Conservation (phyloP, 345 rosid genomes). For the Murraya paniculata region DNA sequence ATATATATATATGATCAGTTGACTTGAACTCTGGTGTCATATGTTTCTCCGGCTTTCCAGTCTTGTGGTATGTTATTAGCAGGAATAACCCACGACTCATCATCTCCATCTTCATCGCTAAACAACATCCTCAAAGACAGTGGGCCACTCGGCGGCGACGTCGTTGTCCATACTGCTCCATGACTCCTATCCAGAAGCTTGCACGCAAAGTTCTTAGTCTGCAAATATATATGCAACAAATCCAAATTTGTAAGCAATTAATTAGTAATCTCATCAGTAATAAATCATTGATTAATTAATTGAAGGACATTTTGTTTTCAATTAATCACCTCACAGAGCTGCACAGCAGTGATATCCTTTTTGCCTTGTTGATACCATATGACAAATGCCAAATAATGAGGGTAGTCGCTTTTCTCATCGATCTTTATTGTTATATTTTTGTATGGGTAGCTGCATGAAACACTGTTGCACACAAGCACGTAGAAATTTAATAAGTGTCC, state of each 20-base stretch:
- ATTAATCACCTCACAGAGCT: slow-evolving; percentile 58
- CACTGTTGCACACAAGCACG: slow-evolving; percentile 26
- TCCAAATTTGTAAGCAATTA: not conserved
- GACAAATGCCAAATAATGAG: slow-evolving; percentile 57
- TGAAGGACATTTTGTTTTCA: not conserved
- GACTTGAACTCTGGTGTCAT: slow-evolving; percentile 62
- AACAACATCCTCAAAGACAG: slow-evolving; percentile 61
- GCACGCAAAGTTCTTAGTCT: slow-evolving; percentile 52
- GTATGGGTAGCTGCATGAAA: slow-evolving; percentile 60
- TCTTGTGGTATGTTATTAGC: slow-evolving; percentile 50
- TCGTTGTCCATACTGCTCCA: slow-evolving; percentile 59
- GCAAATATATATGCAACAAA: slow-evolving; percentile 12
- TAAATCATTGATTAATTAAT: not conserved
- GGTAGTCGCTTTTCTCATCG: slow-evolving; percentile 59
- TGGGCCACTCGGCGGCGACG: slow-evolving; percentile 56
- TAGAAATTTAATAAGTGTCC: not conserved
- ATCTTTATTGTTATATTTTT: slow-evolving; percentile 66
- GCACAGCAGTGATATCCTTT: slow-evolving; percentile 67
- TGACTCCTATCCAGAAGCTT: slow-evolving; percentile 51
- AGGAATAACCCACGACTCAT: slow-evolving; percentile 63
- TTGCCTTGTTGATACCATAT: slow-evolving; percentile 68
- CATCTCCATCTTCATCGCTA: slow-evolving; percentile 54
- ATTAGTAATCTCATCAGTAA: not conserved
- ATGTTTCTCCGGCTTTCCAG: slow-evolving; percentile 65
- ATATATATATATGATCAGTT: slow-evolving; percentile 6